A percentile compares a stretch with the other conserved stretches of the same genome.
phyloP scores from a whole-genome alignment of 177 flowering plant species.

The Tripterygium wilfordii region DNA sequence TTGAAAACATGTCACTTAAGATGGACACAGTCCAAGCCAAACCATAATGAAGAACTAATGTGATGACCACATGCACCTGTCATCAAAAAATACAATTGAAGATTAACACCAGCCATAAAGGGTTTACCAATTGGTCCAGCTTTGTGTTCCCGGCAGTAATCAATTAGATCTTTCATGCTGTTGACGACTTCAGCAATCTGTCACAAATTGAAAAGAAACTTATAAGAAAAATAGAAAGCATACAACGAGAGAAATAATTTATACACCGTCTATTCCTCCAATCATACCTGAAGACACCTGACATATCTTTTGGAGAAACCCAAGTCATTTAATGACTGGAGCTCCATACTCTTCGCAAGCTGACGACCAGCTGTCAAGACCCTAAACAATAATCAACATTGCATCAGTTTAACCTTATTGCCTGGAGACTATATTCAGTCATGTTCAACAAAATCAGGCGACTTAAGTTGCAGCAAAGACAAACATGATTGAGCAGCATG shows the following conservation, averaged over 20 bases:
- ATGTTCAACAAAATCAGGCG: not conserved
- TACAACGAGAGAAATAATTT: not conserved
- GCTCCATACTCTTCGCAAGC: conserved; percentile 74
- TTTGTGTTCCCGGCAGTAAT: conserved; percentile 58
- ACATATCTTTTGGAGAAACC: conserved; percentile 96
- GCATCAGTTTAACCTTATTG: not conserved
- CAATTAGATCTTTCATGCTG: conserved; percentile 90
- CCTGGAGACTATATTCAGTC: too few species aligned
- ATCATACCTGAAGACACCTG: conserved; percentile 81
- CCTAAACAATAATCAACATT: conserved; percentile 29
- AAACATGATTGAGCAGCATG: too few species aligned
- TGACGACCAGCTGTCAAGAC: conserved; percentile 82
- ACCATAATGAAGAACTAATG: too few species aligned
- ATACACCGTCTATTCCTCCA: not conserved
- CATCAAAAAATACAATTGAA: too few species aligned
- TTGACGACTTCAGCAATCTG: conserved; percentile 94
- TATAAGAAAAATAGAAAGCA: not conserved
- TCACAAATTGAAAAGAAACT: conserved; percentile 6
- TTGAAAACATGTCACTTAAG: too few species aligned
- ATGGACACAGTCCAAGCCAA: too few species aligned
- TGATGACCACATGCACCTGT: too few species aligned
- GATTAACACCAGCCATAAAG: not conserved
- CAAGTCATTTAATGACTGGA: conserved; percentile 82
- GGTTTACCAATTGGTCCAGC: conserved; percentile 78
- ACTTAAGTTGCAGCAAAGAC: not conserved